Base-by-base conservation (phyloP, 108 stramenopile genomes). In the Bacterosira constricta region DNA sequence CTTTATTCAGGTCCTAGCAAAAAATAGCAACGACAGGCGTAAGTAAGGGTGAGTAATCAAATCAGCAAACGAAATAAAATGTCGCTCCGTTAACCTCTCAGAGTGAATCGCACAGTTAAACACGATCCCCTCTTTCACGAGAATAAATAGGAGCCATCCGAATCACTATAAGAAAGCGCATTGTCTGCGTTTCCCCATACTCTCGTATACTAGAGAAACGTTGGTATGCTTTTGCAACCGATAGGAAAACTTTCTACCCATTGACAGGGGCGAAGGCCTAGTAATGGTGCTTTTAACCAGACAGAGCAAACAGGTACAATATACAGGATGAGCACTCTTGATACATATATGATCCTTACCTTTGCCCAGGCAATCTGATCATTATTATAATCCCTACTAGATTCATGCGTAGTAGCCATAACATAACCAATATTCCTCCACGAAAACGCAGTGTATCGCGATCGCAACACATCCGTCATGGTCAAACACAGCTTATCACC, bases 331-430 rank as follows among this genome's bases (percentile, higher is more conserved):
- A n/a, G n/a, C n/a, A n/a, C n/a, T n/a, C n/a, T n/a, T n/a, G n/a
- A n/a, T n/a, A n/a, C n/a, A n/a, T n/a, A n/a, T n/a, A n/a, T n/a
- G n/a, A n/a, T n/a, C n/a, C n/a, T n/a, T n/a, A n/a, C n/a, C 25
- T 88, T 90, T n/a, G 84, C 86, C 91, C 91, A 92, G 6, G 70
- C 74, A n/a, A 89, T 64, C 30, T 70, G 66, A 62, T 92, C 69
- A 4, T 79, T 76, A 9, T 69, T 55, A 39, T 69, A 87, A 63
- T 92, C 91, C 29, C 85, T 60, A 58, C 87, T 87, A 0, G 63
- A 67, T 38, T 72, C 61, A 73, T 92, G 87, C 13, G 91, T 92
- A 0, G 88, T 88, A n/a, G 66, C 71, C 20, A 90, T 88, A 26
- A 92, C 62, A 49, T 92, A 88, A 17, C 47, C 55, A 8, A 86